A percentile compares a stretch with the other conserved stretches of the same genome.
Conservation (phyloP, 2,329 filamentous ascomycete genomes). For the Xylariaceae sp. region DNA sequence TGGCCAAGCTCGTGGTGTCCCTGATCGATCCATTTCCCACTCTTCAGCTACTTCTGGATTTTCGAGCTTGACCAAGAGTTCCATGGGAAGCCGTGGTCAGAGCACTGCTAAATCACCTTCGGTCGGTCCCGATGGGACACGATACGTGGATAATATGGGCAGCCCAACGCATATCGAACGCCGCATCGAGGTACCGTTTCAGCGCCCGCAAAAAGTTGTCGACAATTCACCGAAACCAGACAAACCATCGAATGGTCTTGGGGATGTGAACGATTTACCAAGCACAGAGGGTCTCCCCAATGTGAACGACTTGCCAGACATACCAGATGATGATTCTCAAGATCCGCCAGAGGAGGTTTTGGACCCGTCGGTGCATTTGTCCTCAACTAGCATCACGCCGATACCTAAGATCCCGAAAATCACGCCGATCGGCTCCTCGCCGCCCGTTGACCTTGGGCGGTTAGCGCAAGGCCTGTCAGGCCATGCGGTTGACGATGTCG, state of each 20-base stretch:
- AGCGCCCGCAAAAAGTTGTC: constrained; percentile 19
- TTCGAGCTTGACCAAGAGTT: not conserved
- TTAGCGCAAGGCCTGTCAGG: constrained; percentile 43
- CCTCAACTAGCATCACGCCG: constrained; percentile 38
- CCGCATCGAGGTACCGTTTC: constrained; percentile 31
- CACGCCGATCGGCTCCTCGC: constrained; percentile 34
- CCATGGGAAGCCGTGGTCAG: not conserved
- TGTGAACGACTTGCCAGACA: constrained; percentile 20
- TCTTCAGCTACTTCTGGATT: not conserved
- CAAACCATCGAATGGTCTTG: constrained; percentile 17
- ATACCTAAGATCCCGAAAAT: constrained; percentile 42
- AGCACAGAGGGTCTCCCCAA: constrained; percentile 20
- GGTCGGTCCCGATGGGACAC: constrained; percentile 8
- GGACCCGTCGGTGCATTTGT: constrained; percentile 30
- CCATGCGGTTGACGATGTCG: constrained; percentile 50
- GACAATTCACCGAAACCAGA: constrained; percentile 14
- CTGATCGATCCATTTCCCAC: not conserved
- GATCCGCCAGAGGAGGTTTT: constrained; percentile 33
- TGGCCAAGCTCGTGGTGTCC: not conserved
- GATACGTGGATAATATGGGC: constrained; percentile 29
- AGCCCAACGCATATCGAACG: constrained; percentile 28
- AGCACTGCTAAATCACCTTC: not conserved
- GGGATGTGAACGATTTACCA: constrained; percentile 23
- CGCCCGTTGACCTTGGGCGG: constrained; percentile 28
- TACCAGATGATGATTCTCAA: constrained; percentile 23